Percentiles rank a stretch among this genome's conserved stretches.
Conservation (phyloP, 2,329 filamentous ascomycete species). For the Diaporthe nobilis region DNA sequence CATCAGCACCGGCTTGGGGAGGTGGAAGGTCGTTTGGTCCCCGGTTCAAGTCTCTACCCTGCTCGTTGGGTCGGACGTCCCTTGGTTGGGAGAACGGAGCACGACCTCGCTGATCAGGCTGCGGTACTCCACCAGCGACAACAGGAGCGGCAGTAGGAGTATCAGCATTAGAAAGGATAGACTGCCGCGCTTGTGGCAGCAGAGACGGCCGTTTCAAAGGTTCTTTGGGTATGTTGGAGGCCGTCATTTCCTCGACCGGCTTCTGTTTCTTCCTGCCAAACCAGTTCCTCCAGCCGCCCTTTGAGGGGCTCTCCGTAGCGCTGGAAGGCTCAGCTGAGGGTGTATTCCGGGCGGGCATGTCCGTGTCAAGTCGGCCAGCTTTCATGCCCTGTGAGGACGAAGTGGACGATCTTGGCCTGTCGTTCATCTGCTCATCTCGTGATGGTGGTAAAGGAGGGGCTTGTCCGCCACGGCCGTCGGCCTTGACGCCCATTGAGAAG, state of each 20-base stretch:
- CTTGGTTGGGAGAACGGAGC: neutral
- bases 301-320: constrained; percentile 11
- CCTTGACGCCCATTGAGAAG: neutral
- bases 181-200: neutral
- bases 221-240: neutral
- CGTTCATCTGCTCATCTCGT: neutral
- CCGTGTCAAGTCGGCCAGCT: neutral
- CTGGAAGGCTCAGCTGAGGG: constrained; percentile 10
- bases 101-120: neutral
- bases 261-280: constrained; percentile 15
- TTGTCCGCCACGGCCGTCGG: neutral
- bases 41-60: neutral
- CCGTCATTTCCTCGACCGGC: neutral
- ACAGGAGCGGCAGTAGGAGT: neutral
- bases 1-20: neutral
- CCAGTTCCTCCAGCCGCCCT: neutral
- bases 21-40: neutral
- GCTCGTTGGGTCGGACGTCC: neutral
- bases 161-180: neutral
- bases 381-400: neutral
- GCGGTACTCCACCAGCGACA: neutral
- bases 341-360: neutral
- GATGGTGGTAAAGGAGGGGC: constrained; percentile 9
- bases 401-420: neutral
- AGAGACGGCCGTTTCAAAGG: constrained; percentile 17